Evolutionary conservation across 805 yeast genomes (phyloP).

Genomic region (Ogataea naganishii): DNA sequence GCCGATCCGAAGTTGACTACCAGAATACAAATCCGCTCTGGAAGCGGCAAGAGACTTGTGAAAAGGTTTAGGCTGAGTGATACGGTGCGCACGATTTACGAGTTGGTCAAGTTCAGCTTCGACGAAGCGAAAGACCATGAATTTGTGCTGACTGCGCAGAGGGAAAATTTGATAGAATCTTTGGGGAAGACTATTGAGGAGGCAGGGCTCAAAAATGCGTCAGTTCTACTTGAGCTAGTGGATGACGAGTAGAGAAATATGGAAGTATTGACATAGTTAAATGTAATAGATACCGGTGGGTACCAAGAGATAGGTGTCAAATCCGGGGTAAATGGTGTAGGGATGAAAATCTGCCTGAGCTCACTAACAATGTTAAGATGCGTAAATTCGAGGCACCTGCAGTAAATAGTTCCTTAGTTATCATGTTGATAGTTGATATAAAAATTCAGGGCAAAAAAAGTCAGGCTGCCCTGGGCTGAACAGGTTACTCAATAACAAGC

Average conservation of each 20-base stretch:
- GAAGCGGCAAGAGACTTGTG: conserved; percentile 76
- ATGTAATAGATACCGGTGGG: no score
- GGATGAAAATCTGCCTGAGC: no score
- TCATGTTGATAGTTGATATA: no score
- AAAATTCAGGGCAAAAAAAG: no score
- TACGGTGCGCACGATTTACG: conserved; percentile 50
- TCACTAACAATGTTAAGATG: no score
- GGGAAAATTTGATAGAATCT: conserved; percentile 46
- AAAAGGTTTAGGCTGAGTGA: conserved; percentile 58
- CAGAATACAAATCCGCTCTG: conserved; percentile 80
- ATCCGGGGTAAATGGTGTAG: no score
- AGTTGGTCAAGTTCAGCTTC: conserved; percentile 55
- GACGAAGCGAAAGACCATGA: conserved; percentile 32
- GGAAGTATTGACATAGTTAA: background rate
- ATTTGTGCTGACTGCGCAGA: conserved; percentile 51
- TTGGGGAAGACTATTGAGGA: conserved; percentile 54
- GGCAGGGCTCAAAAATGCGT: conserved; percentile 78
- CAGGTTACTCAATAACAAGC: no score
- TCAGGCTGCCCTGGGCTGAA: no score
- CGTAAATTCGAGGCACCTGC: no score
- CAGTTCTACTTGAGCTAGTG: conserved; percentile 55
- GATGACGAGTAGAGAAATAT: conserved; percentile 11
- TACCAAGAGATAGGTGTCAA: no score
- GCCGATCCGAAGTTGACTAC: conserved; percentile 48
- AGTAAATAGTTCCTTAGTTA: no score